phyloP scores from a whole-genome alignment of 202 grass and related monocot species.

The Musa balbisiana region DNA sequence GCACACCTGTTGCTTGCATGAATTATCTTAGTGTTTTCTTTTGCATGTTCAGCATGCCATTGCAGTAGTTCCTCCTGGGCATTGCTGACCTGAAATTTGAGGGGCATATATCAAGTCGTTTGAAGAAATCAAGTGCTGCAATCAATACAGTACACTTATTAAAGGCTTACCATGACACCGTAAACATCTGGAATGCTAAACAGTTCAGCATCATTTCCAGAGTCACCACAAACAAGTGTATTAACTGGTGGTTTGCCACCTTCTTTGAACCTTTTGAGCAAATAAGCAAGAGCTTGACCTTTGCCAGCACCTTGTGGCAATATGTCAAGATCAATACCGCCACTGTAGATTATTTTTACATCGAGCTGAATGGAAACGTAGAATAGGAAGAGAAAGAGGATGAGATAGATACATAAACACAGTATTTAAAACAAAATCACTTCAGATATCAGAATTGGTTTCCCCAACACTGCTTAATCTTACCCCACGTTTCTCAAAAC shows the following conservation, averaged over 20 bases:
- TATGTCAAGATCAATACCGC: slow-evolving; percentile 84
- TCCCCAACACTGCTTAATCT: slow-evolving; percentile 17
- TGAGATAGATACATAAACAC: neutral
- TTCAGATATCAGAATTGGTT: slow-evolving; percentile 8
- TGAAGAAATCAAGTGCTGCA: neutral
- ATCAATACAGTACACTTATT: neutral
- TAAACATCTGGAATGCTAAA: slow-evolving; percentile 88
- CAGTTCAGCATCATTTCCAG: slow-evolving; percentile 90
- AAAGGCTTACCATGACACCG: slow-evolving; percentile 83
- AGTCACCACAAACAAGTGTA: slow-evolving; percentile 92
- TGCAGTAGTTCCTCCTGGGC: slow-evolving; percentile 85
- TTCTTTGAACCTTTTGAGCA: slow-evolving; percentile 73
- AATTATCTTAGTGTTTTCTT: slow-evolving; percentile 62
- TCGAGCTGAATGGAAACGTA: slow-evolving; percentile 42
- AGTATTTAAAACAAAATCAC: slow-evolving; percentile 10
- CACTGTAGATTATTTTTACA: slow-evolving; percentile 97
- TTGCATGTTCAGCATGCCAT: slow-evolving; percentile 71
- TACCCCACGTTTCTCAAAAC: slow-evolving; percentile 62
- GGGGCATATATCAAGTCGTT: slow-evolving; percentile 5
- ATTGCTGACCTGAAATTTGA: slow-evolving; percentile 69
- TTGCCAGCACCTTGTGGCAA: slow-evolving; percentile 87
- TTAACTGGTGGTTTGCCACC: slow-evolving; percentile 71
- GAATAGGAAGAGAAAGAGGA: slow-evolving; percentile 19
- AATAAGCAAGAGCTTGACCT: slow-evolving; percentile 90
- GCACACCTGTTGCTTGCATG: slow-evolving; percentile 80